A percentile compares a stretch with the other conserved stretches of the same genome.
Conservation (phyloP, 1,139 yeast genomes). For the Lodderomyces jiufengensis region DNA sequence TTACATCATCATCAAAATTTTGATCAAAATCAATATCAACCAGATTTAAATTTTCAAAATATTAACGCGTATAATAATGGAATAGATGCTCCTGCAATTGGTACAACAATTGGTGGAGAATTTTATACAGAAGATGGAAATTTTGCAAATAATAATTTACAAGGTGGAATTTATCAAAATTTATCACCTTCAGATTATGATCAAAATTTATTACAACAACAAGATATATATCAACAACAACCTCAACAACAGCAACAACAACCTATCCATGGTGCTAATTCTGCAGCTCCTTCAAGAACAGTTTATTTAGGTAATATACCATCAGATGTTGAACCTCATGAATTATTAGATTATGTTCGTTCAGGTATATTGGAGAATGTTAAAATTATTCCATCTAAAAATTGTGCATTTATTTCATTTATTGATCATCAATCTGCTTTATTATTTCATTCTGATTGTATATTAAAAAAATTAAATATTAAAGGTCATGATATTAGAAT, state of each 20-base stretch:
- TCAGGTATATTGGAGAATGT: conserved; percentile 86
- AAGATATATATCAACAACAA: conserved; percentile 5
- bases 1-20: neutral
- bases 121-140: conserved; percentile 10
- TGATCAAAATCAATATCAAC: conserved; percentile 14
- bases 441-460: conserved; percentile 60
- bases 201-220: conserved; percentile 2
- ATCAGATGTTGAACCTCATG: conserved; percentile 72
- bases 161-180: conserved; percentile 3
- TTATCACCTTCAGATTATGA: conserved; percentile 3
- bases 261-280: conserved; percentile 5
- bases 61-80: conserved; percentile 2
- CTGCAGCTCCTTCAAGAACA: conserved; percentile 71
- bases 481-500: conserved; percentile 58
- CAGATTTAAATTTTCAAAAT: conserved; percentile 8
- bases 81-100: conserved; percentile 11
- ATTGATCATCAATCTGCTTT: conserved; percentile 59
- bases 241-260: neutral
- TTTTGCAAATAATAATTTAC: neutral
- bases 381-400: conserved; percentile 51
- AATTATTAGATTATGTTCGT: conserved; percentile 82
- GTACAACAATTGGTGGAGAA: conserved; percentile 10
- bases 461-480: conserved; percentile 52
- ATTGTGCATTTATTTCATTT: conserved; percentile 62
- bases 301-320: conserved; percentile 92